These are phyloP conservation scores for Hyaloscypha variabilis DNA, from an alignment of 495 filamentous ascomycete species.

Conservation along the genomic window DNA sequence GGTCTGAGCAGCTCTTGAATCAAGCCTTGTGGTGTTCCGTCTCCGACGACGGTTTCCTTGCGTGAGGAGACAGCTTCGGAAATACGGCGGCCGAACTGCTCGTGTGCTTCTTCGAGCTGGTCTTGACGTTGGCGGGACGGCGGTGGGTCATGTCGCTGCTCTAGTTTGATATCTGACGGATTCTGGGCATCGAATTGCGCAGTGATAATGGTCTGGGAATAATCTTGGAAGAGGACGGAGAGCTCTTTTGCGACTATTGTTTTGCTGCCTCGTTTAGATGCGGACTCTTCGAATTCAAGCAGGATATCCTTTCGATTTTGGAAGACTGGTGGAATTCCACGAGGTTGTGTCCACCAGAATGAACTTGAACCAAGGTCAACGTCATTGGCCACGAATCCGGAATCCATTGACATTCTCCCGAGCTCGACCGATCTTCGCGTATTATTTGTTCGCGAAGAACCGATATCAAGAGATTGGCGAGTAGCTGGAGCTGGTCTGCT, in stretches of 20 bases:
- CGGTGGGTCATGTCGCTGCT: slow-evolving; percentile 87
- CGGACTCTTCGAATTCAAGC: slow-evolving; percentile 80
- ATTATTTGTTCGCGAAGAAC: slow-evolving; percentile 42
- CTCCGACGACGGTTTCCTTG: slow-evolving; percentile 79
- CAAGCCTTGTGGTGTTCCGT: slow-evolving; percentile 77
- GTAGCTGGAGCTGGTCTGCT: slow-evolving; percentile 38
- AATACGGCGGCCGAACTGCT: slow-evolving; percentile 74
- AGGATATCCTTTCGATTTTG: slow-evolving; percentile 84
- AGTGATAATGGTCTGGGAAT: slow-evolving; percentile 90
- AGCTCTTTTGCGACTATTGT: slow-evolving; percentile 75
- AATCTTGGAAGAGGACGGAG: slow-evolving; percentile 88
- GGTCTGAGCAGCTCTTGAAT: slow-evolving; percentile 77
- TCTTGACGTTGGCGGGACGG: slow-evolving; percentile 88
- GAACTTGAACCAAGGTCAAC: slow-evolving; percentile 73
- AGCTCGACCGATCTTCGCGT: slow-evolving; percentile 74
- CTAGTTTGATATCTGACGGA: slow-evolving; percentile 67
- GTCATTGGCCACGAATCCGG: slow-evolving; percentile 82
- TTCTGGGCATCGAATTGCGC: slow-evolving; percentile 79
- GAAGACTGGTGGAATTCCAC: slow-evolving; percentile 75
- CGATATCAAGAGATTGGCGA: slow-evolving; percentile 72
- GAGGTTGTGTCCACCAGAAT: slow-evolving; percentile 82
- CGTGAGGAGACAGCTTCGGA: slow-evolving; percentile 65
- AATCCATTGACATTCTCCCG: slow-evolving; percentile 49
- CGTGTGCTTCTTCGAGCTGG: slow-evolving; percentile 83
- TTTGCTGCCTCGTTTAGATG: slow-evolving; percentile 68